These are phyloP conservation scores for Stemphylium beticola DNA, from an alignment of 2,329 filamentous ascomycete genomes.

Conservation along the genomic window DNA sequence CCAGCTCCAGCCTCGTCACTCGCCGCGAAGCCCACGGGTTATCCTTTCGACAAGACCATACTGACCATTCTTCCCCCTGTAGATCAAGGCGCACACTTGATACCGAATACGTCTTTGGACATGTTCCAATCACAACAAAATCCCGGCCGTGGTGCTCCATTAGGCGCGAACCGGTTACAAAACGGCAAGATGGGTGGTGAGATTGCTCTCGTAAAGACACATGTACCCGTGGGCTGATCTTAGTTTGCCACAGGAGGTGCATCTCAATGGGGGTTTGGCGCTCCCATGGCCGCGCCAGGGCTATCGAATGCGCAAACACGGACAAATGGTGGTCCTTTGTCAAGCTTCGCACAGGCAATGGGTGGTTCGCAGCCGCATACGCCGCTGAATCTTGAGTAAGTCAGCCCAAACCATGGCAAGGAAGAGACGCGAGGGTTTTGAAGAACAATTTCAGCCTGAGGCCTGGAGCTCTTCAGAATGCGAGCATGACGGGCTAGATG, in stretches of 20 bases:
- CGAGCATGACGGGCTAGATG: conserved; percentile 28
- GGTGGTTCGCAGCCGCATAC: conserved; percentile 60
- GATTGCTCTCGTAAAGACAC: conserved; percentile 7
- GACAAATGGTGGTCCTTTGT: conserved; percentile 56
- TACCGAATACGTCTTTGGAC: conserved; percentile 60
- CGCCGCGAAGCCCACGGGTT: background rate
- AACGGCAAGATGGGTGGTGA: conserved; percentile 64
- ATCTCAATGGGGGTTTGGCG: conserved; percentile 64
- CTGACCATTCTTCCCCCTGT: conserved; percentile 21
- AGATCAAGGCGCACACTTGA: conserved; percentile 59
- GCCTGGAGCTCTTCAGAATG: background rate
- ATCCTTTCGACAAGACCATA: conserved; percentile 3
- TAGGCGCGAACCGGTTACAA: conserved; percentile 58
- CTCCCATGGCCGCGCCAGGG: conserved; percentile 60
- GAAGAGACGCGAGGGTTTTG: conserved; percentile 1
- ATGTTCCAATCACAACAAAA: conserved; percentile 60
- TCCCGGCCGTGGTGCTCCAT: conserved; percentile 55
- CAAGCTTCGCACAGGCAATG: conserved; percentile 64
- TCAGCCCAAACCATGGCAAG: conserved; percentile 27
- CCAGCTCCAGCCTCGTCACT: background rate
- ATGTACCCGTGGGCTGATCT: conserved; percentile 25
- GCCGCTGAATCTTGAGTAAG: conserved; percentile 64
- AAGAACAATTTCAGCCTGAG: background rate
- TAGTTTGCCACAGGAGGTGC: conserved; percentile 53
- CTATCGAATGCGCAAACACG: conserved; percentile 59